phyloP scores from a whole-genome alignment of 352 stramenopile species.

The Nannochloropsis limnetica region DNA sequence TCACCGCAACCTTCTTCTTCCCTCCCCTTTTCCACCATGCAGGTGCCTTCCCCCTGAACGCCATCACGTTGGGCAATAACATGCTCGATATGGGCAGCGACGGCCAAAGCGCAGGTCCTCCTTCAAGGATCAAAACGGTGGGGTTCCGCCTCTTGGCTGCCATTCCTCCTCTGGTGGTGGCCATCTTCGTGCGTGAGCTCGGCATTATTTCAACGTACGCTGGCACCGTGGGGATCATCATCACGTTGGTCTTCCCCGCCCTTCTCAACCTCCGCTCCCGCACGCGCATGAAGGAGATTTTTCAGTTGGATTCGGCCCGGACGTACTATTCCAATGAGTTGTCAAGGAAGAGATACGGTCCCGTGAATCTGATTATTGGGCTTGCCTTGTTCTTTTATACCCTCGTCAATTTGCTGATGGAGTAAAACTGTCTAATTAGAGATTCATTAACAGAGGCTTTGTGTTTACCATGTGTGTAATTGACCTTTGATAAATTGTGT shows the following conservation, averaged over 20 bases:
- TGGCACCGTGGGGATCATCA: constrained; percentile 48
- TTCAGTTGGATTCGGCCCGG: constrained; percentile 12
- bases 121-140: constrained; percentile 35
- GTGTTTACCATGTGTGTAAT: neutral
- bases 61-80: constrained; percentile 50
- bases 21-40: neutral
- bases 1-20: neutral
- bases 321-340: constrained; percentile 16
- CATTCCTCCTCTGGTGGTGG: constrained; percentile 51
- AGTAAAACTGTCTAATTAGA: neutral
- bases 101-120: constrained; percentile 34
- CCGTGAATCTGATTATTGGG: constrained; percentile 25
- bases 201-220: constrained; percentile 54
- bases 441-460: neutral
- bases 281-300: constrained; percentile 13
- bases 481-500: no score
- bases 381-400: constrained; percentile 27
- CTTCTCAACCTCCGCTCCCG: constrained; percentile 42
- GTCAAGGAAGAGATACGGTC: neutral
- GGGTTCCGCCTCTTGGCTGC: constrained; percentile 49
- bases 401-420: constrained; percentile 27
- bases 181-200: constrained; percentile 47
- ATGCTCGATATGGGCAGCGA: constrained; percentile 41
- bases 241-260: constrained; percentile 49
- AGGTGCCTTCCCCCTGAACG: constrained; percentile 50